phyloP scores from a whole-genome alignment of 805 yeast genomes.

The Lachancea meyersii region DNA sequence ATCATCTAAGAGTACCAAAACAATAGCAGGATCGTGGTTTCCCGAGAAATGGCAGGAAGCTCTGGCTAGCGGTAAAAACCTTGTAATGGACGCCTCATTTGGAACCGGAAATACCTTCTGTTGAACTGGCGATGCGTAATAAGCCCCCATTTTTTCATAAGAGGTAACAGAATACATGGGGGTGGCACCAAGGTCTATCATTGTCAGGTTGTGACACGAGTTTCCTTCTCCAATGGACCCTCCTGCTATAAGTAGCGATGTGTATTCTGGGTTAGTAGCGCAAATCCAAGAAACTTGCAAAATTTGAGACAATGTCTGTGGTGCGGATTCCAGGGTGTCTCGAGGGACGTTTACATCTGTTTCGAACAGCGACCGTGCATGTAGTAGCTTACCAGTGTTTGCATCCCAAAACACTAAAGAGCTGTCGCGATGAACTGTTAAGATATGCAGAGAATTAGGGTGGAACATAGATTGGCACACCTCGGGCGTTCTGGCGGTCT shows the following conservation, averaged over 20 bases:
- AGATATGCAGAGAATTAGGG: constrained; percentile 84
- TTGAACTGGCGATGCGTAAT: constrained; percentile 55
- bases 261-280: constrained; percentile 70
- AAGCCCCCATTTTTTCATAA: constrained; percentile 73
- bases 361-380: constrained; percentile 68
- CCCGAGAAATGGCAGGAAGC: constrained; percentile 76
- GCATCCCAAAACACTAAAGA: constrained; percentile 92
- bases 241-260: constrained; percentile 66
- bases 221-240: constrained; percentile 42
- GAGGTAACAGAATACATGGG: constrained; percentile 77
- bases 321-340: constrained; percentile 12
- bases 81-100: constrained; percentile 38
- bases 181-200: constrained; percentile 73
- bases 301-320: constrained; percentile 31
- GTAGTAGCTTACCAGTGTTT: constrained; percentile 61
- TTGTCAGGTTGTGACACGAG: constrained; percentile 41
- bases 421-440: constrained; percentile 76
- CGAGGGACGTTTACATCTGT: constrained; percentile 53
- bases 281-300: constrained; percentile 70
- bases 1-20: constrained; percentile 52
- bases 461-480: constrained; percentile 64
- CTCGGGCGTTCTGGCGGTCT: constrained; percentile 36
- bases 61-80: constrained; percentile 49
- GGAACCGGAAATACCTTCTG: constrained; percentile 53
- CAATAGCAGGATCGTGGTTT: constrained; percentile 63